phyloP scores from a whole-genome alignment of 768 basidiomycete genomes.

The Podaxis carcinomalis region DNA sequence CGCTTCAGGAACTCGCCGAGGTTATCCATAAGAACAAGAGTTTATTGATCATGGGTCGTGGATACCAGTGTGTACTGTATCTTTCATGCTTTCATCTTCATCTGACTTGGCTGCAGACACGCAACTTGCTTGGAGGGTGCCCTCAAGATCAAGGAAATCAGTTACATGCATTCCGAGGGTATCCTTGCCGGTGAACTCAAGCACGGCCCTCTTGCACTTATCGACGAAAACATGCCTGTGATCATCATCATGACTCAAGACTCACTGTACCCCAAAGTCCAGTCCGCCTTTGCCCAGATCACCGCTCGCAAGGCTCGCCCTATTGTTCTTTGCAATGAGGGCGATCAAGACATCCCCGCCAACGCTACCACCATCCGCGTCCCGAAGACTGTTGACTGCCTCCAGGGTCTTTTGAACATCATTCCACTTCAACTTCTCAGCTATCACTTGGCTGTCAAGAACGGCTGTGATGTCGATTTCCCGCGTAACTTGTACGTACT shows the following conservation, averaged over 20 bases:
- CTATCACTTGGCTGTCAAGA: conserved; percentile 93
- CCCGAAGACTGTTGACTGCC: conserved; percentile 88
- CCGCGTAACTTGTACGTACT: conserved; percentile 84
- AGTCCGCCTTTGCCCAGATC: conserved; percentile 94
- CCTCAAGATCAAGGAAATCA: conserved; percentile 99
- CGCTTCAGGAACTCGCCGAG: conserved; percentile 79
- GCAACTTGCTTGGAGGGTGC: conserved; percentile 98
- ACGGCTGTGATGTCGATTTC: conserved; percentile 98
- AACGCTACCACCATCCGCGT: conserved; percentile 88
- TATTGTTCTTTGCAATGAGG: conserved; percentile 94
- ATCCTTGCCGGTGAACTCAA: conserved; percentile 98
- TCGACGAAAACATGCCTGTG: conserved; percentile 98
- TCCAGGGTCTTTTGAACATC: conserved; percentile 96
- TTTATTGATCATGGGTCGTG: conserved; percentile 94
- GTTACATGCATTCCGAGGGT: conserved; percentile 85
- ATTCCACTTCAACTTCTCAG: conserved; percentile 93
- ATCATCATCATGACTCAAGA: conserved; percentile 99
- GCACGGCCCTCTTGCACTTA: conserved; percentile 95
- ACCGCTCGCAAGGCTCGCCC: conserved; percentile 95
- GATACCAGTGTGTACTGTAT: conserved; percentile 73
- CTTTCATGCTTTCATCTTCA: background rate
- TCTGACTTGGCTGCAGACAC: conserved; percentile 40
- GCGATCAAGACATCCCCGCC: conserved; percentile 72
- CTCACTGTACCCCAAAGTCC: conserved; percentile 97
- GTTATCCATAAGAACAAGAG: conserved; percentile 79